Evolutionary conservation across 345 rosid genomes (phyloP), one percentile per base, ranked within the genome.

Genomic region (Populus alba): DNA sequence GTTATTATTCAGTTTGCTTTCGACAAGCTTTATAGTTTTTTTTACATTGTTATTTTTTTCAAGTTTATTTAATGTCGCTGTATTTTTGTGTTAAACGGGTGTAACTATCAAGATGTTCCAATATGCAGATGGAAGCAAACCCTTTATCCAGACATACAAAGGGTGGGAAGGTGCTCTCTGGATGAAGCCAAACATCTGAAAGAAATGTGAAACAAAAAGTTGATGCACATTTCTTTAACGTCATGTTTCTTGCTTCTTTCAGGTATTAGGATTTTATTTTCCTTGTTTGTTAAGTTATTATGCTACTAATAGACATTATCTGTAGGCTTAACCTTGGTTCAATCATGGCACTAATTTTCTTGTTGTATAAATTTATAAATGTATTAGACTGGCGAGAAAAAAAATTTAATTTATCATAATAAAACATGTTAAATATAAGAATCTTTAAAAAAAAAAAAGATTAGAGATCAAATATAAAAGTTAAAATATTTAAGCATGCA

Each of bases 101-200:
- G 29, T 10, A 31, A 8, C 16, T 22, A 35, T 8, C 27, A 7
- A 45, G 39, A 12, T 68, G 8, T 39, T 62, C 51, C 78, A 35
- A 68, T 39, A 57, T 79, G 73, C 88, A 96, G 99, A 82, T 96
- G 98, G 98, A 84, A 70, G 68, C 91, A 94, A 82, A 77, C 97
- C 31, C 91, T 96, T 70, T 87, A 86, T 74, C 94, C 97, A 61
- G 78, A 74, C 38, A 90, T 88, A 72, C 72, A 71, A 70, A 84
- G 82, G 80, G 83, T 82, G 35, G 98, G 98, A 66, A 88, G 78
- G 75, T 96, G 97, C 91, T 85, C 79, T 74, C 17, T 47, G 11
- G 93, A 91, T 69, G 99, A 96, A 83, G 88, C 87, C 68, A 89
- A 90, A 78, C 88, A 90, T 75, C 73, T 96, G 83, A 91, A 79